A percentile compares a stretch with the other conserved stretches of the same genome.
phyloP scores from a whole-genome alignment of 495 filamentous ascomycete species.

The Penicillium verhagenii region DNA sequence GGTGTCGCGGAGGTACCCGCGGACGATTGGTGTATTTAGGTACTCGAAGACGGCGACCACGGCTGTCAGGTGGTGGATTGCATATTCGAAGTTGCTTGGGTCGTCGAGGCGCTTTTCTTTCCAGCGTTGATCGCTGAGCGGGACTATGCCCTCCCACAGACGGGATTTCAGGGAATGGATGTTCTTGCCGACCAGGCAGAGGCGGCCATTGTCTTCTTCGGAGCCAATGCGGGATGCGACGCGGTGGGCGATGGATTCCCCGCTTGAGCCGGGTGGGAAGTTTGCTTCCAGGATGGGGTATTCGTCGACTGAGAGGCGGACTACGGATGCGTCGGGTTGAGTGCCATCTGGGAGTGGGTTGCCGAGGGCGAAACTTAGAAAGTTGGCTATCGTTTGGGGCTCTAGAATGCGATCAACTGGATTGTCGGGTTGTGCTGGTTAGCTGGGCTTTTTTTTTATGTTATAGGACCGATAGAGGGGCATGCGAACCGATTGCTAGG shows the following conservation, averaged over 20 bases:
- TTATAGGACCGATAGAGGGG: not conserved
- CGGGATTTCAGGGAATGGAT: constrained; percentile 27
- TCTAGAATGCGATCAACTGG: constrained; percentile 24
- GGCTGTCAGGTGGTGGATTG: constrained; percentile 25
- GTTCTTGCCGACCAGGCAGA: constrained; percentile 29
- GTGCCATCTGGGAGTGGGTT: constrained; percentile 13
- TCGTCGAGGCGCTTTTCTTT: constrained; percentile 27
- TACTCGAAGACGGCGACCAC: constrained; percentile 35
- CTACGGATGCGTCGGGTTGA: not conserved
- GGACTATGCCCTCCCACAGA: constrained; percentile 33
- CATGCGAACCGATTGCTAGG: constrained; percentile 3
- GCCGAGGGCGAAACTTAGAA: constrained; percentile 12
- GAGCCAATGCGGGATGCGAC: constrained; percentile 20
- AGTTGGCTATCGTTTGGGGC: constrained; percentile 17
- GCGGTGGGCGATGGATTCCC: constrained; percentile 2
- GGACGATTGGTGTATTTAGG: constrained; percentile 19
- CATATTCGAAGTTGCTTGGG: constrained; percentile 29
- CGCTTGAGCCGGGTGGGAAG: constrained; percentile 6
- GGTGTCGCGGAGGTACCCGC: constrained; percentile 23
- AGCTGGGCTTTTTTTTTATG: not conserved
- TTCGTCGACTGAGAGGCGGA: constrained; percentile 5
- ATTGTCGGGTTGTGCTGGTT: not conserved
- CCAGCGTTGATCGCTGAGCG: constrained; percentile 35
- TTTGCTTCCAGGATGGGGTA: not conserved
- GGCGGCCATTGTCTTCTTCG: constrained; percentile 7